Base-by-base conservation (phyloP, 352 stramenopile genomes). In the Blastocystis sp. region DNA sequence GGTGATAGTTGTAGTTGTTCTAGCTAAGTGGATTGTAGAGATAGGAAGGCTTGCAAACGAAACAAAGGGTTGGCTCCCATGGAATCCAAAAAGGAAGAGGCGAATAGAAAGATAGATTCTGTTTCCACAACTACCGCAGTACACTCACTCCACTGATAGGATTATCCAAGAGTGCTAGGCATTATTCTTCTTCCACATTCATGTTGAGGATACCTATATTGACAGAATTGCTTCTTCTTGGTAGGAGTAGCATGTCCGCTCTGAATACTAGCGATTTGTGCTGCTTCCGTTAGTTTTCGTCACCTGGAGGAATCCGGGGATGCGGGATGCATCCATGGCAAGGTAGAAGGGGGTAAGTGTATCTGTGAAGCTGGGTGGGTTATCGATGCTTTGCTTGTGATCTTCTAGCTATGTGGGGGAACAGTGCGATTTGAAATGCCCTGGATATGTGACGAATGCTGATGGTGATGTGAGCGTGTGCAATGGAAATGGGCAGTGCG, bases 401-500 rank as follows among this genome's bases (percentile, higher is more conserved):
- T 14, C 11, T 11, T 52, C 17, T 81, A 81, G 71, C 28, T 81
- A 48, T 65, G 17, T 43, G 42, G 71, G 71, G 14, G 57, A 66
- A 21, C 11, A 64, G 1, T 81, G 71, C 66, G 19, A 64, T 45
- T 11, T 52, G 17, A 11, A 6, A 52, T 81, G 71, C n/a, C 71
- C 71, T 38, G 14, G 43, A 11, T 43, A 34, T 34, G 28, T 34
- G 28, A 34, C 54, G 28, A 34, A 34, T 19, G 48, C 64, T 42
- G 71, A 38, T 6, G 48, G 48, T 4, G 64, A 71, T 14, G 64
- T 38, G 17, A 52, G 40, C 28, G 64, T 48, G 64, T 71, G 64
- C 6, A 71, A 71, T 71, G 64, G 64, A 38, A 71, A 71, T 71
- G 64, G 64, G 3, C 7, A 14, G 40, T 71, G 64, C 43, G 64